phyloP scores from a whole-genome alignment of 202 grass and related monocot species.

The Elaeis oleifera region DNA sequence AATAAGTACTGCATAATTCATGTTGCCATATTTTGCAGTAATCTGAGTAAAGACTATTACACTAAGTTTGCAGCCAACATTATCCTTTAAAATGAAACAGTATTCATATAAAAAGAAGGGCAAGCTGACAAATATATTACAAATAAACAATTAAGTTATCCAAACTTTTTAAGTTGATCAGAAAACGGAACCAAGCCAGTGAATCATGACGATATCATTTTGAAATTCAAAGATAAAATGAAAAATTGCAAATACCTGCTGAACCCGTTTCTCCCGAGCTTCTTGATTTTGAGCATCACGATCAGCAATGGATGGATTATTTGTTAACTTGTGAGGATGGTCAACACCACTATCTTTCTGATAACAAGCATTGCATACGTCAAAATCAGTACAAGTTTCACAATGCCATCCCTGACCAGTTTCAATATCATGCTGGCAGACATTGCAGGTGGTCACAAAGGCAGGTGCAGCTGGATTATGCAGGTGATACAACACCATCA shows the following conservation, averaged over 20 bases:
- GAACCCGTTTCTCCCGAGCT: conserved; percentile 83
- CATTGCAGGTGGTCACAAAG: conserved; percentile 90
- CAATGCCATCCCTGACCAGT: conserved; percentile 95
- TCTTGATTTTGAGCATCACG: conserved; percentile 92
- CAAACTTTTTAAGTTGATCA: too few species aligned
- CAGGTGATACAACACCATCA: conserved; percentile 99
- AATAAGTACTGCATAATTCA: too few species aligned
- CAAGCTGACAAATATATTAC: too few species aligned
- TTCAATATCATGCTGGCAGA: conserved; percentile 87
- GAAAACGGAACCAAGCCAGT: too few species aligned
- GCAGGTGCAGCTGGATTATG: conserved; percentile 97
- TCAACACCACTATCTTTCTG: conserved; percentile 68
- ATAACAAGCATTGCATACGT: conserved; percentile 86
- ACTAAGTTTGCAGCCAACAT: too few species aligned
- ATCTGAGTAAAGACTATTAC: too few species aligned
- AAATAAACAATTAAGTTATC: too few species aligned
- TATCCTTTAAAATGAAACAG: too few species aligned
- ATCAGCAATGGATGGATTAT: conserved; percentile 72
- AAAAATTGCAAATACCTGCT: conserved; percentile 46
- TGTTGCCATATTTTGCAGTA: too few species aligned
- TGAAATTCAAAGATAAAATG: too few species aligned
- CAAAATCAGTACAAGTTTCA: conserved; percentile 94
- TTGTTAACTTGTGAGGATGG: conserved; percentile 87
- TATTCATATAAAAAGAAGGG: too few species aligned
- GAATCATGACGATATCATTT: too few species aligned